Base-by-base conservation (phyloP, 768 basidiomycete species). In the Dentipellis fragilis region DNA sequence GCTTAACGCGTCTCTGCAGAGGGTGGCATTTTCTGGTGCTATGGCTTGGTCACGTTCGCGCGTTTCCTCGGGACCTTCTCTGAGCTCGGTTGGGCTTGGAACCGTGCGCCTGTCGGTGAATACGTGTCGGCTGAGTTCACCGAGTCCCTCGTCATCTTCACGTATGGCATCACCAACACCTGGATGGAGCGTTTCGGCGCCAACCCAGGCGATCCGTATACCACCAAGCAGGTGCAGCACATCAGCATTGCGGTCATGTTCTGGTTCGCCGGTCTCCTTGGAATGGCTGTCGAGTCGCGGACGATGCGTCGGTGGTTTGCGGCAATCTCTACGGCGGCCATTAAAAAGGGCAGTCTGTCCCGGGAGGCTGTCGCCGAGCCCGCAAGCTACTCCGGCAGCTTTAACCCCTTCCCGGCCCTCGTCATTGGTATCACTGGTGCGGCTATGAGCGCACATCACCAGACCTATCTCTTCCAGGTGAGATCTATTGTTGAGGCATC, bases 111-210 rank as follows among this genome's bases (percentile, higher is more conserved):
- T 0, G 67, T 49, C 7, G 59, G 59, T 21, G 66, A 63, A 10
- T 48, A 70, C 3, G 72, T 73, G 8, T 81, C 84, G 7, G 88
- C 84, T 5, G 89, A 92, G 67, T 85, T 89, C 54, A 75, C 84
- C 56, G 90, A 93, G 69, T 89, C 85, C 0, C 64, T 75, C 10
- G 77, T 91, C 52, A 93, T 97, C 63, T 94, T 94, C 71, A 36
- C 83, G 0, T 98, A 97, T 66, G 94, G 94, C 8, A 75, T 80
- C 36, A 87, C 91, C 45, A 95, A 98, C 66, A 92, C 88, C 14
- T 98, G 92, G 91, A 92, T 97, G 89, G 95, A 98, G 70, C 80
- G 95, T 42, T 89, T 95, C 61, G 94, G 93, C 3, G 89, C 85
- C 1, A 70, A 78, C 14, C 71, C 87, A 0, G 90, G 89, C 12